These are phyloP conservation scores for Zoysia pacifica DNA, from an alignment of 176 grass and related monocot species.

Conservation along the genomic window DNA sequence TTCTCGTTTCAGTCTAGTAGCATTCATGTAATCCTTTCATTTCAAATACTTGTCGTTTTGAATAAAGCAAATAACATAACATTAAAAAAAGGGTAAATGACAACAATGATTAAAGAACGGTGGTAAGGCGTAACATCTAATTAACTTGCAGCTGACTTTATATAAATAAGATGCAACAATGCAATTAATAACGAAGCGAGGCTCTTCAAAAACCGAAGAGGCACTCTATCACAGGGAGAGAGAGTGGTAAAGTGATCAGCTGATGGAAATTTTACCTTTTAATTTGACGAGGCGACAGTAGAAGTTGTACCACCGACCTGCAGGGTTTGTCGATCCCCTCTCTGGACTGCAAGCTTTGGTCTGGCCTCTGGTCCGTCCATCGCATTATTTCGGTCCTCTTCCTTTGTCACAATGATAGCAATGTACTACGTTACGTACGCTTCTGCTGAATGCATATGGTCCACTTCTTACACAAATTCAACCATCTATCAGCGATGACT, in stretches of 20 bases:
- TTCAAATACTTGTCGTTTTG: no score
- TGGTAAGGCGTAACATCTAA: no score
- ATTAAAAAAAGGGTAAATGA: no score
- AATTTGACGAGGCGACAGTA: slow-evolving; percentile 13
- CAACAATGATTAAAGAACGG: no score
- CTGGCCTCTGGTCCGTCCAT: not conserved
- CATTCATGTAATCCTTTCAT: no score
- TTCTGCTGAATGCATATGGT: not conserved
- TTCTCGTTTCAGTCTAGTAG: no score
- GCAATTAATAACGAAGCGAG: no score
- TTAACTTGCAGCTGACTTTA: no score
- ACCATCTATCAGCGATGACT: not conserved
- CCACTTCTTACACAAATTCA: slow-evolving; percentile 5
- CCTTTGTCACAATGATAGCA: slow-evolving; percentile 52
- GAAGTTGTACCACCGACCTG: slow-evolving; percentile 34
- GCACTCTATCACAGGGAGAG: no score
- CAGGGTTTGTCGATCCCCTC: slow-evolving; percentile 18
- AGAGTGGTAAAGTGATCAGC: slow-evolving; percentile 12
- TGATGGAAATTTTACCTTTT: slow-evolving; percentile 11
- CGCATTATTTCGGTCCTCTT: slow-evolving; percentile 42
- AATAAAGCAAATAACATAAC: no score
- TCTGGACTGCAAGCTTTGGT: not conserved
- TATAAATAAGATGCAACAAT: no score
- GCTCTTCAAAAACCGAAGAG: no score
- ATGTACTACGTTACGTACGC: slow-evolving; percentile 48